These are phyloP conservation scores for Aspergillus spinulosporus DNA, from an alignment of 2,329 filamentous ascomycete genomes.

Conservation along the genomic window DNA sequence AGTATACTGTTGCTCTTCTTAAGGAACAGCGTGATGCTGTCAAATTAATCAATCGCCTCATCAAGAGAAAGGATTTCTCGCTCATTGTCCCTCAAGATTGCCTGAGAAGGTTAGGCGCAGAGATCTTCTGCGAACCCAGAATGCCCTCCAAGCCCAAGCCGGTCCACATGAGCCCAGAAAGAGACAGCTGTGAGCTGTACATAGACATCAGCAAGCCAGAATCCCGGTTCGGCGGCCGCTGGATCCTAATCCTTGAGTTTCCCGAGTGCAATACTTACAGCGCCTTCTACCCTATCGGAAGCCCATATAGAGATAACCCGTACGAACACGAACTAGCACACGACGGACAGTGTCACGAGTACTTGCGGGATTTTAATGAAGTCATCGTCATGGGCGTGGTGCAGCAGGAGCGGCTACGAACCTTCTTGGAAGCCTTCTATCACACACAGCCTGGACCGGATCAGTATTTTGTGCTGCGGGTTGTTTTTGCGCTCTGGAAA, in stretches of 20 bases:
- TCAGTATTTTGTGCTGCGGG: background rate
- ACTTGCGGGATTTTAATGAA: background rate
- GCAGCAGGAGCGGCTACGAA: background rate
- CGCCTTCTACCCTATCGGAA: background rate
- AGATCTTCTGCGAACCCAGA: background rate
- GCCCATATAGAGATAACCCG: background rate
- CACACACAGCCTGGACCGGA: background rate
- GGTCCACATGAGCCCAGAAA: background rate
- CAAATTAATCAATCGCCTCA: no score
- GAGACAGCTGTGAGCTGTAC: background rate
- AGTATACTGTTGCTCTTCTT: no score
- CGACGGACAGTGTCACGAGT: background rate
- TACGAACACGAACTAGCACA: background rate
- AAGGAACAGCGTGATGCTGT: no score
- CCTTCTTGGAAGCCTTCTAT: background rate
- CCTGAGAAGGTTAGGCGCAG: no score
- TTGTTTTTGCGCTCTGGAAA: background rate
- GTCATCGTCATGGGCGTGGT: background rate
- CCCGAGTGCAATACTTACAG: background rate
- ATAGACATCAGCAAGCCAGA: background rate
- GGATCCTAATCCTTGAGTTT: background rate
- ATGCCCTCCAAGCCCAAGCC: background rate
- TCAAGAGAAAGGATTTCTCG: no score
- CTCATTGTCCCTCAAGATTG: no score
- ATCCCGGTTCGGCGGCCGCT: background rate